phyloP scores from a whole-genome alignment of 140 eudicot species.

The Oenanthe javanica region DNA sequence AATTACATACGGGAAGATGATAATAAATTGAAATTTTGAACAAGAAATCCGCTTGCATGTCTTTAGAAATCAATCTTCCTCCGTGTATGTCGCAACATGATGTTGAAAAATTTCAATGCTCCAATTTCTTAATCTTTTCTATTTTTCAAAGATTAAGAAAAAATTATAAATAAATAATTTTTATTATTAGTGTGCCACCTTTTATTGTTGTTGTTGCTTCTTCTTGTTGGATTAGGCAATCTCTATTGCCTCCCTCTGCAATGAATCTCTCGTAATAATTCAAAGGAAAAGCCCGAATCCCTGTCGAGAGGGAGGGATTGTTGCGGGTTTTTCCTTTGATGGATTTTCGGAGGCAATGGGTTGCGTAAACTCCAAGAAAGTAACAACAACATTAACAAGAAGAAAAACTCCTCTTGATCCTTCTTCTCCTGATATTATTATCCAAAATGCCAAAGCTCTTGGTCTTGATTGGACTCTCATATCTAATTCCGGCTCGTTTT shows the following conservation, averaged over 20 bases:
- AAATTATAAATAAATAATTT: too few relatives aligned
- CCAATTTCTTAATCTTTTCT: too few relatives aligned
- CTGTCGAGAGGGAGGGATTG: conserved; percentile 18
- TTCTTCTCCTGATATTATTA: not conserved
- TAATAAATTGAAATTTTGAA: too few relatives aligned
- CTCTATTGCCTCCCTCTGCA: conserved; percentile 4
- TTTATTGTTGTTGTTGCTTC: not conserved
- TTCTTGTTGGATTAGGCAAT: not conserved
- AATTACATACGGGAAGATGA: not conserved
- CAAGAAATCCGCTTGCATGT: too few relatives aligned
- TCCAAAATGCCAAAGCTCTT: not conserved
- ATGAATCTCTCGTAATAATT: too few relatives aligned
- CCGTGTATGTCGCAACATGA: conserved; percentile 13
- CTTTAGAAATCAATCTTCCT: not conserved
- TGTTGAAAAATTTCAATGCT: not conserved
- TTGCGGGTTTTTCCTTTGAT: conserved; percentile 24
- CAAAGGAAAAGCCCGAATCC: conserved; percentile 13
- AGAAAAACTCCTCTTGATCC: too few relatives aligned
- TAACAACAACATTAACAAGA: not conserved
- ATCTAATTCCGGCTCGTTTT: conserved; percentile 7
- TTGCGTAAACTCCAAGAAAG: conserved; percentile 42
- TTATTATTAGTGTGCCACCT: too few relatives aligned
- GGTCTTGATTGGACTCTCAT: not conserved
- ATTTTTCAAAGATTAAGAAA: too few relatives aligned
- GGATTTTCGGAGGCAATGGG: conserved; percentile 43